Conservation (phyloP, 768 basidiomycete species). For the Astraeus odoratus region DNA sequence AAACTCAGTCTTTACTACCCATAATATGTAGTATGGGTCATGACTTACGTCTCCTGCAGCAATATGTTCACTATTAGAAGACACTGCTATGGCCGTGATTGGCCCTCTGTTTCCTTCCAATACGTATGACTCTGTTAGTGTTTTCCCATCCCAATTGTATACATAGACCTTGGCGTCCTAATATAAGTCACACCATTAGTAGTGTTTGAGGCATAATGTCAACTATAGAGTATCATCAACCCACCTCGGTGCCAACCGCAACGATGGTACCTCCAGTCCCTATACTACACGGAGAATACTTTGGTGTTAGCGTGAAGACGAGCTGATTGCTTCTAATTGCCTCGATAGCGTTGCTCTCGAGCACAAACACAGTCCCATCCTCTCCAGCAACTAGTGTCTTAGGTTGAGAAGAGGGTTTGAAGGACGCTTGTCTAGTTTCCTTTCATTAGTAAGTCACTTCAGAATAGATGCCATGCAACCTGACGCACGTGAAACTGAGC, state of each 20-base stretch:
- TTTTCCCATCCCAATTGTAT: slow-evolving; percentile 63
- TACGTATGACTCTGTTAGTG: slow-evolving; percentile 46
- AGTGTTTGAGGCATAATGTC: not conserved
- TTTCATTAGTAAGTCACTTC: not conserved
- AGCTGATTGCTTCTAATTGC: slow-evolving; percentile 67
- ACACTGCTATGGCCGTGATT: slow-evolving; percentile 72
- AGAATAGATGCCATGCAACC: not conserved
- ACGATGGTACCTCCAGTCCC: slow-evolving; percentile 46
- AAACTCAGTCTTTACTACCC: not conserved
- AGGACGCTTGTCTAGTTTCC: slow-evolving; percentile 40
- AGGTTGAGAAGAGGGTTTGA: slow-evolving; percentile 57
- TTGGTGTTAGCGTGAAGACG: slow-evolving; percentile 47
- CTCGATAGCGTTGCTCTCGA: slow-evolving; percentile 40
- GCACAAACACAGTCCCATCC: slow-evolving; percentile 61
- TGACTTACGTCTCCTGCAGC: slow-evolving; percentile 79
- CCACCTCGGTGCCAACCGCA: slow-evolving; percentile 71
- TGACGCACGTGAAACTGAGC: slow-evolving; percentile 43
- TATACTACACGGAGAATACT: slow-evolving; percentile 50
- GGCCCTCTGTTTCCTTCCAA: slow-evolving; percentile 57
- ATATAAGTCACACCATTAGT: not conserved
- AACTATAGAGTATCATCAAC: too few relatives aligned
- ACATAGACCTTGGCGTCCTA: slow-evolving; percentile 76
- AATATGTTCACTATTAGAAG: slow-evolving; percentile 65
- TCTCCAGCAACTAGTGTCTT: slow-evolving; percentile 51
- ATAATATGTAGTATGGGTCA: not conserved